These are phyloP conservation scores for Arachnomyces sp. DNA, from an alignment of 2,329 filamentous ascomycete species.

Conservation along the genomic window DNA sequence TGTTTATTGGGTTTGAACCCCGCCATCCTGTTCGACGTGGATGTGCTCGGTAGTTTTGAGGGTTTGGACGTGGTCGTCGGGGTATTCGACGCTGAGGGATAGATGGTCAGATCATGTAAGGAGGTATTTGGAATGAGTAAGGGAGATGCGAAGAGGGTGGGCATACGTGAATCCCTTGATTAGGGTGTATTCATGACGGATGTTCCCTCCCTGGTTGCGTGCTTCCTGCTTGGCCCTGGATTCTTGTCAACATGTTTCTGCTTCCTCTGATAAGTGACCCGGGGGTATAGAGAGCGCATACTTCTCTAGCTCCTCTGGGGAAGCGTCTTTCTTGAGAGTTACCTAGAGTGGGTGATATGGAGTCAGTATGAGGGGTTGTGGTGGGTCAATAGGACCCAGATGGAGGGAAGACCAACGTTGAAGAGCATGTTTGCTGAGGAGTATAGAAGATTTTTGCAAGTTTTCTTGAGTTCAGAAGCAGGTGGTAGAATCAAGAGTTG, in stretches of 20 bases:
- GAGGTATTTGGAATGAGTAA: neutral
- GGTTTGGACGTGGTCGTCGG: conserved; percentile 57
- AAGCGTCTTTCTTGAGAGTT: conserved; percentile 66
- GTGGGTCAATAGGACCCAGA: too few species aligned
- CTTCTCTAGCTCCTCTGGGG: conserved; percentile 60
- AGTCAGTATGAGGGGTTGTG: too few species aligned
- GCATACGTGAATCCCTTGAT: conserved; percentile 91
- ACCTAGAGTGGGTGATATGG: conserved; percentile 52
- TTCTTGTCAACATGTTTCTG: neutral
- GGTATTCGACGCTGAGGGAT: conserved; percentile 60
- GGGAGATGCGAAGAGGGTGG: neutral
- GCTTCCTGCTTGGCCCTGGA: conserved; percentile 69
- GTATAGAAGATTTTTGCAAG: too few species aligned
- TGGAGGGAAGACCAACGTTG: too few species aligned
- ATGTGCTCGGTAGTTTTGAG: conserved; percentile 65
- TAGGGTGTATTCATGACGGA: conserved; percentile 73
- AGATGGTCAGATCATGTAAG: neutral
- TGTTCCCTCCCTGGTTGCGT: conserved; percentile 68
- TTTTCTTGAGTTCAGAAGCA: too few species aligned
- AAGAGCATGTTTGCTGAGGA: too few species aligned
- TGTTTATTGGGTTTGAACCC: conserved; percentile 68
- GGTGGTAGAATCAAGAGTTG: too few species aligned
- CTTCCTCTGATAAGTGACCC: neutral
- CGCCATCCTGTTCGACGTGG: conserved; percentile 68
- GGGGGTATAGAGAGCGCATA: conserved; percentile 32